Evolutionary conservation across 1,284 basidiomycete species (phyloP).

Genomic region (Gymnopus androsaceus): DNA sequence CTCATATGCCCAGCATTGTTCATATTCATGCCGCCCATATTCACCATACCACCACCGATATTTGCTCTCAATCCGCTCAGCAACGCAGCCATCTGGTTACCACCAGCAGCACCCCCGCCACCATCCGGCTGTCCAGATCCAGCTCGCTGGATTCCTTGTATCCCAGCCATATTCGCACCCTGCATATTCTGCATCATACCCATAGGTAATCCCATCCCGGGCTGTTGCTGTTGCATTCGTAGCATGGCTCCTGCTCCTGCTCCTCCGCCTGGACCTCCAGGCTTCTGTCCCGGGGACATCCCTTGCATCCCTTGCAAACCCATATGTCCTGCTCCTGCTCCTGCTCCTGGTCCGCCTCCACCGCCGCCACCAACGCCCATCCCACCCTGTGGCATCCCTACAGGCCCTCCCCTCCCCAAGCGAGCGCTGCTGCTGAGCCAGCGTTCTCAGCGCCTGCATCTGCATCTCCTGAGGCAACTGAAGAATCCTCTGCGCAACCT

Average conservation of each 20-base stretch:
- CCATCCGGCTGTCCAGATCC: not conserved
- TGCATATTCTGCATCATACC: not conserved
- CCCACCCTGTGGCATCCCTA: too few species aligned
- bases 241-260: constrained; percentile 20
- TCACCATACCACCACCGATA: not conserved
- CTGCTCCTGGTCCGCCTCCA: not conserved
- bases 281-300: constrained; percentile 18
- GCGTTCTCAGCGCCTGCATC: too few species aligned
- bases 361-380: not conserved
- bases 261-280: too few species aligned
- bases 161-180: not conserved
- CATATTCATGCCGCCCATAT: constrained; percentile 9
- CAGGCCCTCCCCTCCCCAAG: too few species aligned
- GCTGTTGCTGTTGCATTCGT: constrained; percentile 28
- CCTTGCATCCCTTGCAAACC: constrained; percentile 22
- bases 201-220: not conserved
- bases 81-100: constrained; percentile 12
- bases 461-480: too few species aligned
- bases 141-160: not conserved
- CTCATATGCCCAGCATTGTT: not conserved
- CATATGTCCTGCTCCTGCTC: not conserved
- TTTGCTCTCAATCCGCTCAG: constrained; percentile 19
- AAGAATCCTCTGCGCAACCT: too few species aligned
- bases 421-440: too few species aligned
- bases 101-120: not conserved